Evolutionary conservation across 2,329 filamentous ascomycete genomes (phyloP), one percentile per base, ranked within the genome.

Genomic region (Fusarium poae): DNA sequence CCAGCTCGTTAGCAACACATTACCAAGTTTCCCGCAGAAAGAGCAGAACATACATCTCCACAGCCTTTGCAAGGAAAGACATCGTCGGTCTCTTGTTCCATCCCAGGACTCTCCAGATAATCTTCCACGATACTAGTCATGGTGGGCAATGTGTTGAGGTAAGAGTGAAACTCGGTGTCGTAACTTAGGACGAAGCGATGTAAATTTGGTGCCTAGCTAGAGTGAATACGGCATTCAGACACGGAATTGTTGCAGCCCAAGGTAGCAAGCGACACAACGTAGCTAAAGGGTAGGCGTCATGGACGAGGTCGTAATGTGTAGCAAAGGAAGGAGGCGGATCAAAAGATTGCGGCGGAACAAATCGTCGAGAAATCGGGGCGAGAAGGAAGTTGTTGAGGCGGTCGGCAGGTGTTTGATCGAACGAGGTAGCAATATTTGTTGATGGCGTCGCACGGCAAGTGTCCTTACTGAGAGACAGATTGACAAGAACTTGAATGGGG

Each of bases 11-110:
- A 74, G 72, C 55, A 62, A 65, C 67, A 40, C 27, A 56, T 27
- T 44, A 27, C 25, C 34, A 40, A 49, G n/a, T 21, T 29, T 37
- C 30, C 23, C 16, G 6, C 20, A 32, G 42, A 18, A 20, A 18
- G 53, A 62, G 32, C 30, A 45, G 44, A 59, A 44, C 42, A 75
- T 85, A 97, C 93, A 86, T 97, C 92, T 82, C 93, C 93, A 81
- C 94, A 97, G 62, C 93, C 93, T 84, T 97, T 97, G 84, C 94
- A 97, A 65, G 92, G 92, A 77, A 92, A 97, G 70, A 91, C 85
- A 78, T 97, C 94, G 74, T 97, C 93, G 68, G 86, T 86, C 65
- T 97, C 93, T 68, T 87, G 86, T 64, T 97, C 93, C 84, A 92
- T 85, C 16, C 61, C 62, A 54, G 88, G 86, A 74, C 81, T 85